Base-by-base conservation (phyloP, 345 rosid genomes). In the Diplotaxis tenuifolia region DNA sequence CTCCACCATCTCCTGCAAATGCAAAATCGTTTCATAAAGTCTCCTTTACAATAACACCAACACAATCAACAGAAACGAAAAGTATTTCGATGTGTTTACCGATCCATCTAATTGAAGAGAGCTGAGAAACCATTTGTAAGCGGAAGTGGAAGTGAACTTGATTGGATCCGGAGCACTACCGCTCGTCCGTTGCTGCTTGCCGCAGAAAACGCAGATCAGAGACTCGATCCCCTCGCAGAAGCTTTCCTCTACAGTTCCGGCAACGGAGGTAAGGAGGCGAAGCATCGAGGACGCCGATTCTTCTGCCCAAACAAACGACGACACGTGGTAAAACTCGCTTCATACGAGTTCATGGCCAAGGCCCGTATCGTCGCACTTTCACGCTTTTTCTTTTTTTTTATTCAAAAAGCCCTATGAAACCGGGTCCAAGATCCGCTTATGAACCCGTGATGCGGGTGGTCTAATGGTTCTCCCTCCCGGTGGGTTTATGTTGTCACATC, bases 201-300 rank as follows among this genome's bases (percentile, higher is more conserved):
- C 96, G 56, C 96, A 93, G 79, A 93, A 93, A 32, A 93, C 85
- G 74, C 98, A 91, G 75, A 86, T 65, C 57, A 86, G 50, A 19
- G 97, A 93, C 23, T 80, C 73, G 12, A 79, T 49, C 38, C 92
- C 92, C 96, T 14, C 87, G 65, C 34, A 93, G 83, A 21, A 93
- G 90, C 63, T 81, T 78, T 1, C 87, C 92, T 16, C 84, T 80
- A 72, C 97, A 93, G 81, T 80, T 78, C 49, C 75, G 77, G 45
- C 45, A 38, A 38, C 45, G 45, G 45, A 38, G 45, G 45, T 38
- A 38, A 38, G 45, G 45, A 38, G 6, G 45, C 0, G 45, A n/a
- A n/a, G n/a, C n/a, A n/a, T n/a, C n/a, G n/a, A n/a, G n/a, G n/a
- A n/a, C n/a, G n/a, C n/a, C n/a, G n/a, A n/a, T n/a, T n/a, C n/a